Conservation (phyloP, 768 basidiomycete genomes). For the Tricholoma saponaceum region DNA sequence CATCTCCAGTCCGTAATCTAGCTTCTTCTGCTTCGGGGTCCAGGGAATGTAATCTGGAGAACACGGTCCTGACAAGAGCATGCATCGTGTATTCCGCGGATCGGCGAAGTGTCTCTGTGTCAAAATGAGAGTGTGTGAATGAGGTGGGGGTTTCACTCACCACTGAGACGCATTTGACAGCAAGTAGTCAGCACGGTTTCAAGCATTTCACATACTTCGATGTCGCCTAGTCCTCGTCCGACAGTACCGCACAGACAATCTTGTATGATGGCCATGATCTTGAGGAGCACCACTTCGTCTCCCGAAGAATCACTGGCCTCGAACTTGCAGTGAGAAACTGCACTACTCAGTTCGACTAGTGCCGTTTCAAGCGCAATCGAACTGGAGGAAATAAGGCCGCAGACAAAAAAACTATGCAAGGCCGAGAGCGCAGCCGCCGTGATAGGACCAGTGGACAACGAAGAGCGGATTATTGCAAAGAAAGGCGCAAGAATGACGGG, state of each 20-base stretch:
- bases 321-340: slow-evolving; percentile 95
- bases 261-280: slow-evolving; percentile 86
- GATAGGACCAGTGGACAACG: slow-evolving; percentile 93
- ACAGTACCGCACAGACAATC: slow-evolving; percentile 72
- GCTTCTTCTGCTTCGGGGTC: slow-evolving; percentile 67
- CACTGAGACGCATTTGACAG: slow-evolving; percentile 94
- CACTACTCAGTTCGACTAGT: slow-evolving; percentile 79
- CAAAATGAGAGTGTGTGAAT: neutral
- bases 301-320: slow-evolving; percentile 97
- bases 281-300: slow-evolving; percentile 92
- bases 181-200: slow-evolving; percentile 97
- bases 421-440: slow-evolving; percentile 91
- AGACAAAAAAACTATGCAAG: slow-evolving; percentile 84
- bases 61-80: slow-evolving; percentile 76
- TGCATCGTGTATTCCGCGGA: slow-evolving; percentile 91
- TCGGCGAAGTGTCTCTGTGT: slow-evolving; percentile 76
- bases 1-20: slow-evolving; percentile 48
- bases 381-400: slow-evolving; percentile 59
- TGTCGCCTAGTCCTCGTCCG: slow-evolving; percentile 75
- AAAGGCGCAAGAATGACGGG: slow-evolving; percentile 77
- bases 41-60: slow-evolving; percentile 63
- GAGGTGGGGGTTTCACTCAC: slow-evolving; percentile 42
- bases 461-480: slow-evolving; percentile 89
- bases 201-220: slow-evolving; percentile 97
- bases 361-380: slow-evolving; percentile 59